Evolutionary conservation across 495 filamentous ascomycete genomes (phyloP).

Genomic region (Opeltia flavorubescens): DNA sequence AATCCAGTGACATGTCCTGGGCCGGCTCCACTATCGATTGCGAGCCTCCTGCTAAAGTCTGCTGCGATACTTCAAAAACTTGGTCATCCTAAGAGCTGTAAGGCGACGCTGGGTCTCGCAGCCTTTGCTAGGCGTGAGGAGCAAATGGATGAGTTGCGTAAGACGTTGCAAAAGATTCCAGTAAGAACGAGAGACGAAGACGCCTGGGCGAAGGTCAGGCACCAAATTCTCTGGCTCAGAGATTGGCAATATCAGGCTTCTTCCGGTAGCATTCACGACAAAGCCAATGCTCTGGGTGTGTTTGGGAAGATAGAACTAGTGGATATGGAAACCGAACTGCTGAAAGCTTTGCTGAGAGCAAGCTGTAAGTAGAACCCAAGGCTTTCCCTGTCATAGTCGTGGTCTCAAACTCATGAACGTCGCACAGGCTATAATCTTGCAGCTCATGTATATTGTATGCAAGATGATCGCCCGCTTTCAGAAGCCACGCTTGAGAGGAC

Average conservation of each 20-base stretch:
- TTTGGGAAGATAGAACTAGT: conserved; percentile 53
- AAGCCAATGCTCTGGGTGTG: conserved; percentile 39
- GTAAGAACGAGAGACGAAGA: conserved; percentile 43
- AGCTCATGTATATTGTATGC: conserved; percentile 48
- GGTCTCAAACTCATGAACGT: background rate
- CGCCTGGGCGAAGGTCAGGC: conserved; percentile 52
- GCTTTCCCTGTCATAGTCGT: background rate
- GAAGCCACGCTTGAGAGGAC: conserved; percentile 44
- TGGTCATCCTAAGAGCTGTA: conserved; percentile 44
- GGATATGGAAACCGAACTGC: conserved; percentile 56
- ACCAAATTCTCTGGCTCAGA: conserved; percentile 66
- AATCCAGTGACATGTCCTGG: conserved; percentile 58
- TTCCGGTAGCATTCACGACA: background rate
- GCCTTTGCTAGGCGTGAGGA: conserved; percentile 45
- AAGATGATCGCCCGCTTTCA: conserved; percentile 34
- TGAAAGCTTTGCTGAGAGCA: conserved; percentile 58
- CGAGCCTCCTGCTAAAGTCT: conserved; percentile 56
- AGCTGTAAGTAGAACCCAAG: conserved; percentile 35
- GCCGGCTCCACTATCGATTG: conserved; percentile 41
- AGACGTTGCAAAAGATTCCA: conserved; percentile 39
- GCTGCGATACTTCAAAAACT: conserved; percentile 47
- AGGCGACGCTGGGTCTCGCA: conserved; percentile 42
- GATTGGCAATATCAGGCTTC: conserved; percentile 51
- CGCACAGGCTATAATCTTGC: conserved; percentile 50
- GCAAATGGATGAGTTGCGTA: conserved; percentile 50